Evolutionary conservation across 148 eudicot genomes (phyloP), one percentile per base, ranked within the genome.

Genomic region (Vaccinium darrowii): DNA sequence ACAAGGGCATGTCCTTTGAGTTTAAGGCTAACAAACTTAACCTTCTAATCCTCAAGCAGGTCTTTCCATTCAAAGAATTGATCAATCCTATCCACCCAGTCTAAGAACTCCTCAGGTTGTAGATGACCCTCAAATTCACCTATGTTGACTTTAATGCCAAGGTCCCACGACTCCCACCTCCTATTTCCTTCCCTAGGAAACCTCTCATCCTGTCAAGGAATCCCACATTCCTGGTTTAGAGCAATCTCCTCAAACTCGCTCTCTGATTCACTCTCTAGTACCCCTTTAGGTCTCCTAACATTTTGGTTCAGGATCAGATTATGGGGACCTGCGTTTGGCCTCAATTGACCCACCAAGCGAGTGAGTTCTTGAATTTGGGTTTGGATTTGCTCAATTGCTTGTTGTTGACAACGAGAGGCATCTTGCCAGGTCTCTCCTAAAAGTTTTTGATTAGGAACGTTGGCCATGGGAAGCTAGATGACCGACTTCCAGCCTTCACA

Each of bases 1-100:
- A 76, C 52, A 43, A 76, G 27, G 27, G 25, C 57, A 76, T 23
- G 79, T 7, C 79, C 79, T 47, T 49, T 21, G 56, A 76, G 79
- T 7, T 23, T 49, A 47, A 76, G 27, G 15, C 57, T 18, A 49
- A 49, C 25, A 76, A 76, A 76, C 56, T 50, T 50, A 21, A 49
- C 79, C 56, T 49, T 76, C 56, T 76, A 21, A n/a, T 43, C 79
- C 23, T 47, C 56, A 2, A 33, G 79, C 79, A 76, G 50, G 23
- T 12, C 33, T 49, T 50, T 76, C 57, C 16, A 49, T 11, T 47
- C 16, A 23, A 50, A 25, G 43, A 30, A 30, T 25, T 36, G 1
- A 25, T 69, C 16, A 10, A 69, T 15, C 14, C 74, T 27, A 27
- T 49, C 56, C n/a, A 49, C 27, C 79, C 56, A 49, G 12, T 49